Evolutionary conservation across 2,329 filamentous ascomycete species (phyloP).

Genomic region (Aspergillus ochraceoroseus): DNA sequence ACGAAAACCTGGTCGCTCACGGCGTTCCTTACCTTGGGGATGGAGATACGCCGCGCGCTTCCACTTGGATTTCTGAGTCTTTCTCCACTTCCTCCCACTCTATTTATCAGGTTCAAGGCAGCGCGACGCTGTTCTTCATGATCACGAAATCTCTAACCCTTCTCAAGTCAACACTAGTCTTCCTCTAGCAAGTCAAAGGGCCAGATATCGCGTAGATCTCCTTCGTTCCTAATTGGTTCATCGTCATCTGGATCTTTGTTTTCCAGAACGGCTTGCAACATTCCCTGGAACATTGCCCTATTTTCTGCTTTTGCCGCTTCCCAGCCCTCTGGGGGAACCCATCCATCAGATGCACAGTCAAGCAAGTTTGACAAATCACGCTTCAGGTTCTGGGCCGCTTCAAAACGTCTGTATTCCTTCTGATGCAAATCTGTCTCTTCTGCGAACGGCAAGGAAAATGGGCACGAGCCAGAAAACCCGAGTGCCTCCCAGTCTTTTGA

Average conservation of each 20-base stretch:
- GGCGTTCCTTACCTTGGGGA: no score
- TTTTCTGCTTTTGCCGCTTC: constrained; percentile 30
- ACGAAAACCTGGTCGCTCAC: no score
- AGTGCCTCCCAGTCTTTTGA: constrained; percentile 37
- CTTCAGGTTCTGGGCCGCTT: constrained; percentile 31
- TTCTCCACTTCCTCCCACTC: no score
- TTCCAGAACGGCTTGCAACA: constrained; percentile 30
- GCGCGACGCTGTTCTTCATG: no score
- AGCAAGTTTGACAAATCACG: constrained; percentile 29
- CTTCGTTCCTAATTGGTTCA: constrained; percentile 33
- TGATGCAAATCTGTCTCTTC: constrained; percentile 28
- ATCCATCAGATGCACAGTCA: constrained; percentile 34
- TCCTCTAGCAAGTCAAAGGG: no score
- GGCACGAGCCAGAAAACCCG: constrained; percentile 35
- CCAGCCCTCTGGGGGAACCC: constrained; percentile 35
- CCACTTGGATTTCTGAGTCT: no score
- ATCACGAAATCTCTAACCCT: no score
- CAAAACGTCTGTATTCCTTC: constrained; percentile 33
- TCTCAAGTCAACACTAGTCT: no score
- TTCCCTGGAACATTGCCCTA: constrained; percentile 29
- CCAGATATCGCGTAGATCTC: constrained; percentile 34
- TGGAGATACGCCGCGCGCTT: no score
- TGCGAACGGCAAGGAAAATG: constrained; percentile 26
- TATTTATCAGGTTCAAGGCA: no score
- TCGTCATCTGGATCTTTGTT: constrained; percentile 30